Conservation (phyloP, 257 asterid genomes). For the Solanum pinnatisectum region DNA sequence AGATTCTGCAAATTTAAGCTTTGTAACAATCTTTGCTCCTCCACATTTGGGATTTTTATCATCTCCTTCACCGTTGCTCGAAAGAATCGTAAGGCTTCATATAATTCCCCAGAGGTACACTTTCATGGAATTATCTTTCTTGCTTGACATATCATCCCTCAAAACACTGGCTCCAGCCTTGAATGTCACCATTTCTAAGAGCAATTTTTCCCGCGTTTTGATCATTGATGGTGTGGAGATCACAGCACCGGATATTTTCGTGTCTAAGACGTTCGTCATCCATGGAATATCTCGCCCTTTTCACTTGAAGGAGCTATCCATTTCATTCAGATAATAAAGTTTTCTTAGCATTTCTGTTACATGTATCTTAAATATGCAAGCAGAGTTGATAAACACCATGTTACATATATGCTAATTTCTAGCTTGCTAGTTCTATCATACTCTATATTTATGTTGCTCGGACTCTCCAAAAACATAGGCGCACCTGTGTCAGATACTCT, state of each 20-base stretch:
- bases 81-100: slow-evolving; percentile 46
- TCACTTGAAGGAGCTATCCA: slow-evolving; percentile 2
- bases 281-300: slow-evolving; percentile 57
- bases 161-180: slow-evolving; percentile 29
- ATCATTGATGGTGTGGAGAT: slow-evolving; percentile 43
- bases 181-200: slow-evolving; percentile 14
- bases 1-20: slow-evolving; percentile 24
- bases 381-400: not conserved
- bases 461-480: not conserved
- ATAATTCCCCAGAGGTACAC: slow-evolving; percentile 32
- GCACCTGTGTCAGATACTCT: not conserved
- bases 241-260: slow-evolving; percentile 29
- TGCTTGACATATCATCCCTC: slow-evolving; percentile 21
- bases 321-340: slow-evolving; percentile 9
- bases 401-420: not conserved
- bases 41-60: slow-evolving; percentile 40
- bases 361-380: not conserved
- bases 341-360: not conserved
- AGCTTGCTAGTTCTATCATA: not conserved
- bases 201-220: slow-evolving; percentile 7
- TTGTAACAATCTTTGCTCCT: slow-evolving; percentile 53
- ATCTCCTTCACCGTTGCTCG: slow-evolving; percentile 38
- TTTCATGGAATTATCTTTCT: slow-evolving; percentile 22
- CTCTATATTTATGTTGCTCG: not conserved
- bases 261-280: slow-evolving; percentile 23